phyloP scores from a whole-genome alignment of 106 monocot genomes.

The Acanthochlamys bracteata region DNA sequence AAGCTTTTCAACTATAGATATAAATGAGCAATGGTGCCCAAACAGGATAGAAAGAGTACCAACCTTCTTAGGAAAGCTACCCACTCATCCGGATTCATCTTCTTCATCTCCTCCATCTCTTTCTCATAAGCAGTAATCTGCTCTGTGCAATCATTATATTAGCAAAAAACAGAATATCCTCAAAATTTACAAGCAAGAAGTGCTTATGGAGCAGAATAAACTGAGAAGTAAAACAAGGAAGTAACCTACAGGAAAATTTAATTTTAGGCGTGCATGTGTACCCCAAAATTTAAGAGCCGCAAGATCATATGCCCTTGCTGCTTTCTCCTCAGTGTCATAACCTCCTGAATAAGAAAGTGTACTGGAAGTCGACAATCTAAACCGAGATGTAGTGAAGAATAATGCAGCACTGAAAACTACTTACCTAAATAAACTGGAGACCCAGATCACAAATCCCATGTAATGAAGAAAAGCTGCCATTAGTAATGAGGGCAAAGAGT shows the following conservation, averaged over 20 bases:
- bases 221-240: background rate
- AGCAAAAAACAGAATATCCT: no score
- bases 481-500: background rate
- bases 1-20: background rate
- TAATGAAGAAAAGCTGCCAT: conserved; percentile 2
- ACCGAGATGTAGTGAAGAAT: background rate
- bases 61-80: conserved; percentile 48
- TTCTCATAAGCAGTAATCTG: conserved; percentile 33
- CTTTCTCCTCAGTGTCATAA: conserved; percentile 41
- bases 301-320: conserved; percentile 42
- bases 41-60: no score
- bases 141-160: background rate
- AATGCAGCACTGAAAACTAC: background rate
- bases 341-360: conserved; percentile 19
- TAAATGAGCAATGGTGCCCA: background rate
- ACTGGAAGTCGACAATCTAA: no score
- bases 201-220: background rate
- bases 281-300: conserved; percentile 41
- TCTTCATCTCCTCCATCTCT: conserved; percentile 35
- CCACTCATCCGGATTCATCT: conserved; percentile 41
- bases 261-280: conserved; percentile 9
- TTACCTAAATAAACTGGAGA: conserved; percentile 46
- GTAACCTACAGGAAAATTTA: conserved; percentile 31
- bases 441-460: conserved; percentile 5
- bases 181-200: no score